A percentile compares a stretch with the other conserved stretches of the same genome.
These are phyloP conservation scores for Cyclostephanos invisitatus DNA, from an alignment of 108 stramenopile genomes.

Conservation along the genomic window DNA sequence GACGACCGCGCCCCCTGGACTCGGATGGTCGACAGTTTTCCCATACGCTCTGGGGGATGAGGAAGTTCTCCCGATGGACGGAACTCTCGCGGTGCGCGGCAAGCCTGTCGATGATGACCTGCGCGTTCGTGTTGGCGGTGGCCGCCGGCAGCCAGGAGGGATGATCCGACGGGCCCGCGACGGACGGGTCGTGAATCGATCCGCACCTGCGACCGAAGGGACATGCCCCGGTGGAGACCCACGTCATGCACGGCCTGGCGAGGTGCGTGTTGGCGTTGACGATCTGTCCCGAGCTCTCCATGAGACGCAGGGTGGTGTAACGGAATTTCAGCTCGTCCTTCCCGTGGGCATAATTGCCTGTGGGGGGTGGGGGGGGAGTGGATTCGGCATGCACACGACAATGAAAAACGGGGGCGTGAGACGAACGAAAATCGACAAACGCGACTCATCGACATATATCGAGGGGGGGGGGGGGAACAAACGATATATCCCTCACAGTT, in stretches of 20 bases:
- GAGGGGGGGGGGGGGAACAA: too few species aligned
- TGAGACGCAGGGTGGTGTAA: conserved; percentile 33
- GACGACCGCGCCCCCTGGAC: not conserved
- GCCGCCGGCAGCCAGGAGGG: conserved; percentile 39
- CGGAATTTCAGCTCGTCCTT: conserved; percentile 33
- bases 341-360: conserved; percentile 35
- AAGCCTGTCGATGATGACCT: conserved; percentile 30
- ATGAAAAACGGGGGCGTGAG: not conserved
- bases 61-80: conserved; percentile 36
- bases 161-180: conserved; percentile 19
- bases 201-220: conserved; percentile 36
- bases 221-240: conserved; percentile 30
- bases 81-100: conserved; percentile 25
- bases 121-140: conserved; percentile 34
- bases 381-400: not conserved
- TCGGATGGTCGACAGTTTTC: conserved; percentile 47
- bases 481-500: too few species aligned
- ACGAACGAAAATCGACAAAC: too few species aligned
- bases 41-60: conserved; percentile 42
- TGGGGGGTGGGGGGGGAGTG: too few species aligned
- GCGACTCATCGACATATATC: too few species aligned
- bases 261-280: conserved; percentile 36
- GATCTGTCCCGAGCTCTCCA: conserved; percentile 38
- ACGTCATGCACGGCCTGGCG: conserved; percentile 24
- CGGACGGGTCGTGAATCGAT: conserved; percentile 36